Conservation (phyloP, 1,139 yeast genomes). For the Pichia sp. region DNA sequence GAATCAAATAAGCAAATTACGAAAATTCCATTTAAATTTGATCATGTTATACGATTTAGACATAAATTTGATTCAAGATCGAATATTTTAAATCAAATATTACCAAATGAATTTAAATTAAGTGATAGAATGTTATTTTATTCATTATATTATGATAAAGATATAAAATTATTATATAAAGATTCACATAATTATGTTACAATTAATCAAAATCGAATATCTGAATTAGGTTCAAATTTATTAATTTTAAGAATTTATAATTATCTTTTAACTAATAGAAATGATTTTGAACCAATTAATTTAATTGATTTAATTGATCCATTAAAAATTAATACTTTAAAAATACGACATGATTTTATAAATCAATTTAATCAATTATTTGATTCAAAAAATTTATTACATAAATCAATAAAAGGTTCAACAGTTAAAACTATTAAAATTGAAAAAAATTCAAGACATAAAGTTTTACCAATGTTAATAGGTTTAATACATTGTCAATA, state of each 20-base stretch:
- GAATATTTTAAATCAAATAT: constrained; percentile 15
- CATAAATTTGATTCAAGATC: constrained; percentile 21
- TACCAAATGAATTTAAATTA: constrained; percentile 20
- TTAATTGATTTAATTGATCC: constrained; percentile 4
- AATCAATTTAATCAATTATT: constrained; percentile 13
- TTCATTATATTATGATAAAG: constrained; percentile 14
- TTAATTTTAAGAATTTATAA: constrained; percentile 9
- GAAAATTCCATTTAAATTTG: constrained; percentile 12
- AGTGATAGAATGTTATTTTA: constrained; percentile 18
- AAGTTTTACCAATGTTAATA: constrained; percentile 19
- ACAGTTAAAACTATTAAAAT: constrained; percentile 17
- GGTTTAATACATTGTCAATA: constrained; percentile 24
- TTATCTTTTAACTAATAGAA: constrained; percentile 2
- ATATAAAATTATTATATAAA: constrained; percentile 4
- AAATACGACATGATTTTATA: constrained; percentile 13
- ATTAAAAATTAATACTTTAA: constrained; percentile 7
- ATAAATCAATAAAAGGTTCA: constrained; percentile 1
- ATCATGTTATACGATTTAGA: constrained; percentile 15
- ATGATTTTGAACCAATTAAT: constrained; percentile 1
- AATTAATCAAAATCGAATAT: constrained; percentile 5
- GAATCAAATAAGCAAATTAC: constrained; percentile 3
- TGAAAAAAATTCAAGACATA: constrained; percentile 16
- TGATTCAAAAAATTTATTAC: constrained; percentile 10
- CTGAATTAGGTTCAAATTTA: constrained; percentile 10
- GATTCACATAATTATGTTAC: too few relatives aligned